phyloP scores from a whole-genome alignment of 805 yeast species.

The Spencermartinsiella europaea region DNA sequence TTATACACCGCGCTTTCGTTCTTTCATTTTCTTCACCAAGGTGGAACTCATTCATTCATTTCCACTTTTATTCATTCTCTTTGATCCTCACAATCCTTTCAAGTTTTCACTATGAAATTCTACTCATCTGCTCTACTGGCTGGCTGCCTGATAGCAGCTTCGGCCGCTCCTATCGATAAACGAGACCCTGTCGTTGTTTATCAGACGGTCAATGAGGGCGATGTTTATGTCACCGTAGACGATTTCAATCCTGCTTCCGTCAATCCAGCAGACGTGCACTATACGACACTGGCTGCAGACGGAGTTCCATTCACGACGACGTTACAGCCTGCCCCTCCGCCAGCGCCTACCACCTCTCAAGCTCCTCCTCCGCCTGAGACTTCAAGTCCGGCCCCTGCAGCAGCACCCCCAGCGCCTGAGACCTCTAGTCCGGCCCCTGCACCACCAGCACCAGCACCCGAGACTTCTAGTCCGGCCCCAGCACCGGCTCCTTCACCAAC shows the following conservation, averaged over 20 bases:
- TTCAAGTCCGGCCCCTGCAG: conserved; percentile 20
- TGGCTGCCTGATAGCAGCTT: not conserved
- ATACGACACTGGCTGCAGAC: conserved; percentile 21
- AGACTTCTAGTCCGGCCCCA: conserved; percentile 18
- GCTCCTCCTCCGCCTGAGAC: conserved; percentile 7
- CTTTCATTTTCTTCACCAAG: no score
- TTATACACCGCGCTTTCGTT: no score
- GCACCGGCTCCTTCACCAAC: conserved; percentile 24
- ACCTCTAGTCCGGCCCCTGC: conserved; percentile 25
- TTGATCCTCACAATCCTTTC: not conserved
- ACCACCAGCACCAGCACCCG: conserved; percentile 25
- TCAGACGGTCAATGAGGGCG: conserved; percentile 18
- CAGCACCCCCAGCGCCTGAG: conserved; percentile 20
- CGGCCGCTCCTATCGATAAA: conserved; percentile 1
- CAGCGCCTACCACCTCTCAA: conserved; percentile 3
- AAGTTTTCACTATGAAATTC: conserved; percentile 1
- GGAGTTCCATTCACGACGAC: conserved; percentile 30
- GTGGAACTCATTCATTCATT: no score
- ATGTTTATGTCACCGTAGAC: conserved; percentile 21
- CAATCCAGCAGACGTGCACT: conserved; percentile 8
- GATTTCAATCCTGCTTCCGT: conserved; percentile 16
- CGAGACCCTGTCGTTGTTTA: conserved; percentile 12
- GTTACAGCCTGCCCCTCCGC: conserved; percentile 24
- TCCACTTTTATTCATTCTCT: not conserved
- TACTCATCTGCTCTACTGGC: not conserved